Evolutionary conservation across 2,329 filamentous ascomycete genomes (phyloP), one percentile per base, ranked within the genome.

Genomic region (Xylariales sp.): DNA sequence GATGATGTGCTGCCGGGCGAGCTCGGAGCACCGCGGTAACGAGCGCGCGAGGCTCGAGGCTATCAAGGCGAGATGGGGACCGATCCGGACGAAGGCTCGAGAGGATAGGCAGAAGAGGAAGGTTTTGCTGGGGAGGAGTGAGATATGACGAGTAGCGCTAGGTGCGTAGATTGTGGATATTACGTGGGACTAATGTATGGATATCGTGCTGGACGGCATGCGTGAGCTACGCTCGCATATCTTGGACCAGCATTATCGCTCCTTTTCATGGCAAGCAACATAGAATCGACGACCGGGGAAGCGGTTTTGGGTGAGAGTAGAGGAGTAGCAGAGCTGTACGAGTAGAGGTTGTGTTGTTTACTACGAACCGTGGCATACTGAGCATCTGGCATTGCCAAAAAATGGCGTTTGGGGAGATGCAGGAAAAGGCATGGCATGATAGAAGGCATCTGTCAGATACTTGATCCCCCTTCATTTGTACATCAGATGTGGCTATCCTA

Each of bases 51-150:
- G 69, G 57, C 46, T 70, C 46, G 71, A 74, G 43, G 64, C 66
- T 25, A 66, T 72, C 44, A 70, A 70, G 63, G 63, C 64, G n/a
- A 61, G 71, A 38, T 83, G 78, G 79, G 79, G 80, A 9, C 69
- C 74, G 15, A 71, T 70, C 46, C 69, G 71, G 59, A 62, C 62
- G 21, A 66, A 70, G 55, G 80, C 80, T 10, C 63, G 71, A 43
- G 71, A 76, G 52, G 79, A 83, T 31, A 64, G 73, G 49, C 56
- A 63, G 54, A 74, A 71, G 64, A 68, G 80, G 48, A 68, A 66
- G 47, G 65, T 66, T 29, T 65, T 80, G 68, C 52, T 80, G 38
- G 69, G 72, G 47, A 61, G 63, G 19, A 74, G 74, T 31, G 66
- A 75, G 57, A 52, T 79, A 56, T 78, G 66, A 56, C 32, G 11